phyloP scores from a whole-genome alignment of 1,284 basidiomycete species.

The Trichosporon sp. region DNA sequence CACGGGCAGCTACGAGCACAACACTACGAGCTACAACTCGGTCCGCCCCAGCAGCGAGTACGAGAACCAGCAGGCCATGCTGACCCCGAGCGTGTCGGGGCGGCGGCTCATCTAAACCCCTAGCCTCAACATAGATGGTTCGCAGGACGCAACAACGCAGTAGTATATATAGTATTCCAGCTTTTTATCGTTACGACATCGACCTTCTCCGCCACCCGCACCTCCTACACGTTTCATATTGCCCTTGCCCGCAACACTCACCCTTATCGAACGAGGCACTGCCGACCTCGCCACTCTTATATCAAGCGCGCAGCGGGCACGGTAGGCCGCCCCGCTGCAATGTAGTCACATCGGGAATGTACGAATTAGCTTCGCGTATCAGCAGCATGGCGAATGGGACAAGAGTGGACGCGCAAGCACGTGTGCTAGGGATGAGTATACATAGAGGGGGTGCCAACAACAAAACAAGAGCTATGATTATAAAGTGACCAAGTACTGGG shows the following conservation, averaged over 20 bases:
- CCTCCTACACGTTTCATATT: neutral
- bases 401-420: neutral
- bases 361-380: neutral
- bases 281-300: neutral
- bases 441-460: neutral
- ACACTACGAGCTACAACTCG: constrained; percentile 4
- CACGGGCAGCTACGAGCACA: constrained; percentile 1
- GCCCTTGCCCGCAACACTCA: neutral
- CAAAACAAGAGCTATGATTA: neutral
- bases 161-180: neutral
- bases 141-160: neutral
- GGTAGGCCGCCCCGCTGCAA: neutral
- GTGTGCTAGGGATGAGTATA: neutral
- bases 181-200: neutral
- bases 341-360: constrained; percentile 14
- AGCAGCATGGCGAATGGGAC: too few species aligned
- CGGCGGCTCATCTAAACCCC: constrained; percentile 5
- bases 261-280: neutral
- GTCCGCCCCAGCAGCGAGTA: constrained; percentile 12
- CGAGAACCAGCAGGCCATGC: constrained; percentile 9
- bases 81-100: neutral
- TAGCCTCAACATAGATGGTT: neutral
- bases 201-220: neutral
- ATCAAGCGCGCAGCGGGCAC: neutral
- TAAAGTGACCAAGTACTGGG: neutral